These are phyloP conservation scores for Tylopilus cervinicoccineus DNA, from an alignment of 768 basidiomycete genomes.

Conservation along the genomic window DNA sequence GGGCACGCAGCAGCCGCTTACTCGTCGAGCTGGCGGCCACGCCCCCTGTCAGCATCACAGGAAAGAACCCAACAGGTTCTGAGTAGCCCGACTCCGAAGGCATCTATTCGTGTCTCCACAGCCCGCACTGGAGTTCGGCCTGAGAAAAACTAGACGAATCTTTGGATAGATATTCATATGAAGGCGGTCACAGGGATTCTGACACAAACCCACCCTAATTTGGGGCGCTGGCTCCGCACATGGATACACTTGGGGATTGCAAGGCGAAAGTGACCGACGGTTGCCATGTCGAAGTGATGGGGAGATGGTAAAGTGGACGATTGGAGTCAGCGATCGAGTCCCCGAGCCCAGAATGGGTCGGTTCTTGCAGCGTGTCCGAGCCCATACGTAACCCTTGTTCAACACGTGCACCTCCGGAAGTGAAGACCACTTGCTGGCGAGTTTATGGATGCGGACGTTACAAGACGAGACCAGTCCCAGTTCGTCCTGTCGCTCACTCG, in stretches of 20 bases:
- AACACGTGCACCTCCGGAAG: slow-evolving; percentile 27
- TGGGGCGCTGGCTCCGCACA: slow-evolving; percentile 10
- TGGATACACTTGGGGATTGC: slow-evolving; percentile 4
- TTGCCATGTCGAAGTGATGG: slow-evolving; percentile 24
- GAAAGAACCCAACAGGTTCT: slow-evolving; percentile 14
- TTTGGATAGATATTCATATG: slow-evolving; percentile 11
- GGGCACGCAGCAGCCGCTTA: slow-evolving; percentile 22
- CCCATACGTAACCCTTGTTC: slow-evolving; percentile 22
- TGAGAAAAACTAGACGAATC: slow-evolving; percentile 25
- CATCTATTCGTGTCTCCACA: slow-evolving; percentile 26
- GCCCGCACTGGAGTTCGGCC: slow-evolving; percentile 16
- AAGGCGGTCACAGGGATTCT: slow-evolving; percentile 12
- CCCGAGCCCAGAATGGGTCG: slow-evolving; percentile 23
- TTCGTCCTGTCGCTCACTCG: slow-evolving; percentile 8
- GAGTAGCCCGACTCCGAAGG: slow-evolving; percentile 16
- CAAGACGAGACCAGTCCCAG: slow-evolving; percentile 16
- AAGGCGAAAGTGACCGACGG: slow-evolving; percentile 12
- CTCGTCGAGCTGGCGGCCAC: slow-evolving; percentile 17
- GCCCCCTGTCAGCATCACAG: slow-evolving; percentile 19
- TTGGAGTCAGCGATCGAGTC: slow-evolving; percentile 27
- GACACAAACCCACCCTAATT: slow-evolving; percentile 22
- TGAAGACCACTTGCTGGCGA: slow-evolving; percentile 17
- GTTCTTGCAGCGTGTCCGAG: slow-evolving; percentile 21
- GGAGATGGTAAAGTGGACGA: slow-evolving; percentile 9
- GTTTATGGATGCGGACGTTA: slow-evolving; percentile 10